Percentiles rank a stretch among this genome's conserved stretches.
These are phyloP conservation scores for Lactarius sp. DNA, from an alignment of 768 basidiomycete genomes.

Conservation along the genomic window DNA sequence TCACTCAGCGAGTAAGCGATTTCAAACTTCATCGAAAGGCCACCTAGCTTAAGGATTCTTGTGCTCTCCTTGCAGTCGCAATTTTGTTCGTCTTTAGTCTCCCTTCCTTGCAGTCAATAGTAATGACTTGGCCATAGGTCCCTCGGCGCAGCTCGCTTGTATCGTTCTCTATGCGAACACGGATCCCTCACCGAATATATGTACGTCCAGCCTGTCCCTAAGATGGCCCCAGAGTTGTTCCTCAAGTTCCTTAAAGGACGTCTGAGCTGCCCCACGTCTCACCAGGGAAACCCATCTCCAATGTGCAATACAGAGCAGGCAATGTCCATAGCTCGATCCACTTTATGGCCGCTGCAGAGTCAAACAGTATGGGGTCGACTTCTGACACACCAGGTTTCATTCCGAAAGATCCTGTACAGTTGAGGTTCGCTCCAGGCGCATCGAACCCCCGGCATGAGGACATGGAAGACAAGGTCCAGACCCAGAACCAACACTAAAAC, in stretches of 20 bases:
- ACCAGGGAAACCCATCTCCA: background rate
- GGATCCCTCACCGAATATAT: slow-evolving; percentile 12
- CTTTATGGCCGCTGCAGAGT: too few species aligned
- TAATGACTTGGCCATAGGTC: background rate
- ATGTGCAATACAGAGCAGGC: too few species aligned
- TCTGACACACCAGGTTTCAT: too few species aligned
- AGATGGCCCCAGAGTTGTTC: background rate
- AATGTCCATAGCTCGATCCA: too few species aligned
- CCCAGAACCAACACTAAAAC: too few species aligned
- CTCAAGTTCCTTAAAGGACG: background rate
- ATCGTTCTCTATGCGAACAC: background rate
- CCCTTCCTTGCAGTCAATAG: background rate
- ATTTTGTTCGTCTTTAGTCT: background rate
- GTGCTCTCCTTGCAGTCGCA: background rate
- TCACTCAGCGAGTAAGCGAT: background rate
- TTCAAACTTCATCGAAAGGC: background rate
- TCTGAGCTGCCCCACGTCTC: background rate
- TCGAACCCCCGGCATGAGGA: too few species aligned
- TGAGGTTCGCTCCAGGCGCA: too few species aligned
- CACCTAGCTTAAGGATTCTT: background rate
- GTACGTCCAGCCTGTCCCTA: background rate
- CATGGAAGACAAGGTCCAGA: too few species aligned
- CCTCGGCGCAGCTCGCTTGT: slow-evolving; percentile 14
- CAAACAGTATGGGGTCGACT: too few species aligned
- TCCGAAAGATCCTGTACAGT: too few species aligned